phyloP scores from a whole-genome alignment of 1,284 basidiomycete species.

The Anthracocystis panici-leucophaei region DNA sequence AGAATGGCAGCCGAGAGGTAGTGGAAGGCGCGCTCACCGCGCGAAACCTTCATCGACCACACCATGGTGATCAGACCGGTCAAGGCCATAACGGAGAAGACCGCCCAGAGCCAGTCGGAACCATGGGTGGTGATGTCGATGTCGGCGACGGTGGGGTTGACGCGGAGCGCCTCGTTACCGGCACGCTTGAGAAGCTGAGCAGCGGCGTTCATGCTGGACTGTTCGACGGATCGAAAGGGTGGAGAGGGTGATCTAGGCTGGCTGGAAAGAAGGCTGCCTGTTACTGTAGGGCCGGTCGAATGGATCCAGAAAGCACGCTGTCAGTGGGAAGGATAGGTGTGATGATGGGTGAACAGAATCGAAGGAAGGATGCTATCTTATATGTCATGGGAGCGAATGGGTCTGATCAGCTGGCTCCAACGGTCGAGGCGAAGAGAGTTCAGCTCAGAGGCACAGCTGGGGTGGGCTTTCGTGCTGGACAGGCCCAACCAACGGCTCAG shows the following conservation, averaged over 20 bases:
- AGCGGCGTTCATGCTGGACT: conserved; percentile 30
- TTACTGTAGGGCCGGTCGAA: conserved; percentile 1
- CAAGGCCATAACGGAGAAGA: conserved; percentile 68
- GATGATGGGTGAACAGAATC: background rate
- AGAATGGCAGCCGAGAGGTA: conserved; percentile 71
- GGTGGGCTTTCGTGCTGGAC: background rate
- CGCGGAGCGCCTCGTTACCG: conserved; percentile 51
- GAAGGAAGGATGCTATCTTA: background rate
- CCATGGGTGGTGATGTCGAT: conserved; percentile 58
- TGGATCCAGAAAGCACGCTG: conserved; percentile 1
- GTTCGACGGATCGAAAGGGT: conserved; percentile 1
- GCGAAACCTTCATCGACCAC: conserved; percentile 51
- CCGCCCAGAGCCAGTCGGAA: conserved; percentile 73
- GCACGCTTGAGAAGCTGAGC: conserved; percentile 41
- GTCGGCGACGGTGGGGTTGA: conserved; percentile 53
- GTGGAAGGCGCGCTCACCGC: conserved; percentile 73
- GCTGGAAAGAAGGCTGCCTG: background rate
- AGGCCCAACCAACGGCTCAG: background rate
- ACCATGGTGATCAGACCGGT: conserved; percentile 61
- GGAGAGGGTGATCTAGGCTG: background rate
- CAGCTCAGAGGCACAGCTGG: background rate
- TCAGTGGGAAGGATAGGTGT: background rate
- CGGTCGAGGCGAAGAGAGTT: background rate
- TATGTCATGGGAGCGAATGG: background rate
- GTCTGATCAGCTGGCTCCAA: conserved; percentile 2